Conservation (phyloP, 306 rosid species). For the Carpinus viminea region DNA sequence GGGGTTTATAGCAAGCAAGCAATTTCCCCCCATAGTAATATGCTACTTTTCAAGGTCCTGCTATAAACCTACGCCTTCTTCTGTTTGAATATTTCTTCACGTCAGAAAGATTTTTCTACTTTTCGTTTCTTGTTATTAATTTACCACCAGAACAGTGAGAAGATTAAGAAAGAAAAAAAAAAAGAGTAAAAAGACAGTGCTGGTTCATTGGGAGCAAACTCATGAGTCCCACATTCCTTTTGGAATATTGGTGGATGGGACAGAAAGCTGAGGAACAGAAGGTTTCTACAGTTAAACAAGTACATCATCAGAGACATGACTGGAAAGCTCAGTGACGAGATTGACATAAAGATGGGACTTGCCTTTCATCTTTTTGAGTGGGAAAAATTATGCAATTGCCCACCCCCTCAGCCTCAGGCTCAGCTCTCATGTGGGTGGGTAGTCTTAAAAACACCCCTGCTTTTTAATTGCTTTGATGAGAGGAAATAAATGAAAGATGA, state of each 20-base stretch:
- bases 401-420: background rate
- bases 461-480: slow-evolving; percentile 14
- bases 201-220: slow-evolving; percentile 63
- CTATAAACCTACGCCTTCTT: slow-evolving; percentile 7
- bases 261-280: slow-evolving; percentile 98
- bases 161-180: slow-evolving; percentile 21
- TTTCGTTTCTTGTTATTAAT: slow-evolving; percentile 35
- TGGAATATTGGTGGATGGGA: slow-evolving; percentile 93
- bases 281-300: slow-evolving; percentile 71
- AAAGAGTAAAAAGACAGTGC: slow-evolving; percentile 38
- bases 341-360: slow-evolving; percentile 68
- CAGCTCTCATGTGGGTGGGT: slow-evolving; percentile 30
- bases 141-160: slow-evolving; percentile 39
- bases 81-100: slow-evolving; percentile 3
- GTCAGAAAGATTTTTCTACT: background rate
- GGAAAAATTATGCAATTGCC: slow-evolving; percentile 52
- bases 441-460: background rate
- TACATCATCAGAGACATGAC: slow-evolving; percentile 65
- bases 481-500: slow-evolving; percentile 30
- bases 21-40: background rate
- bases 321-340: slow-evolving; percentile 58
- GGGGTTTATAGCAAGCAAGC: slow-evolving; percentile 35
- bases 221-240: slow-evolving; percentile 74
- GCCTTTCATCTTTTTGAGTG: slow-evolving; percentile 65
- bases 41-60: slow-evolving; percentile 34